Base-by-base conservation (phyloP, 2,329 filamentous ascomycete genomes). In the Aspergillus ruber region DNA sequence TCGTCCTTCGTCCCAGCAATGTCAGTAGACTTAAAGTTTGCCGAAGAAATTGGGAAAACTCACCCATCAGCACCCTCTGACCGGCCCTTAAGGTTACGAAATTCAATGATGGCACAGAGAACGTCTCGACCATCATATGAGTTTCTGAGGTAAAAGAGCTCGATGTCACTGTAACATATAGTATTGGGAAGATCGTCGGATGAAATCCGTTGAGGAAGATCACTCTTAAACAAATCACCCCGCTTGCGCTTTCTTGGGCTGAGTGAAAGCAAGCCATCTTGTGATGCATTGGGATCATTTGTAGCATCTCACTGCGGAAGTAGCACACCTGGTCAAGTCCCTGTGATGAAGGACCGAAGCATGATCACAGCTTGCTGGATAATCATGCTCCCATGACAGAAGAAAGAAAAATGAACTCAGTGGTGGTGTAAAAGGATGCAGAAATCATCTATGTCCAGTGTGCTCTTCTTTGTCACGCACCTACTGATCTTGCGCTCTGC, bases 91-190 rank as follows among this genome's bases (percentile, higher is more conserved):
- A 62, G 49, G 32, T 62, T 62, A 2, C 48, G 43, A 55, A 63
- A 64, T 54, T 61, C 47, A 5, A 64, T 61, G 12, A 62, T 49
- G 0, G 54, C 43, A 55, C 33, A 64, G n/a, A 62, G 54, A 15
- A 62, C 44, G 44, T 64, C 36, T 45, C 52, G 38, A 43, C 56
- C 58, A 15, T 53, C 56, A 15, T 60, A 10, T 33, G 29, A 50
- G 46, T 61, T 51, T 38, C 41, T 47, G 1, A 62, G 44, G 29
- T 54, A 56, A 43, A 63, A 63, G 27, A 60, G 56, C 42, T 62
- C 38, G 33, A 62, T 62, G 47, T 20, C 20, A 3, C 20, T 20
- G 20, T 20, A 20, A 20, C 20, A 20, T 20, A 20, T 20, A 20
- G 20, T 20, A 20, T 20, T 20, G 20, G 20, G 20, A 20, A 20